These are phyloP conservation scores for Aspergillus flavus DNA, from an alignment of 2,329 filamentous ascomycete species.

Conservation along the genomic window DNA sequence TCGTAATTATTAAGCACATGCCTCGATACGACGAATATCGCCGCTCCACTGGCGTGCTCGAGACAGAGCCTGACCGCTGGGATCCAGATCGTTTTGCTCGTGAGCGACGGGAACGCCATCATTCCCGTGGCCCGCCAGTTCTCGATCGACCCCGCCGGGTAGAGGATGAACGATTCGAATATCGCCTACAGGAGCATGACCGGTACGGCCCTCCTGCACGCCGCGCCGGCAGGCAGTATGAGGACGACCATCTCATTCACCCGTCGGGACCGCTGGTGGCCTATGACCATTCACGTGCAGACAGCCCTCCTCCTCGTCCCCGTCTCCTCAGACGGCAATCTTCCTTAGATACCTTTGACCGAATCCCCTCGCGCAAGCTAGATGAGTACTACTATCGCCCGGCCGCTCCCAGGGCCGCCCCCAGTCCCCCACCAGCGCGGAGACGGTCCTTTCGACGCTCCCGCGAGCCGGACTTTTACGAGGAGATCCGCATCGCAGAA, in stretches of 20 bases:
- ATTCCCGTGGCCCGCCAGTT: slow-evolving; percentile 39
- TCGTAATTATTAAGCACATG: slow-evolving; percentile 27
- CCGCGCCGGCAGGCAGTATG: slow-evolving; percentile 41
- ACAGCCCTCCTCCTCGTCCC: slow-evolving; percentile 62
- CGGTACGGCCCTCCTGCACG: slow-evolving; percentile 47
- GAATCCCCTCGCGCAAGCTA: slow-evolving; percentile 63
- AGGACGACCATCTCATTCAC: slow-evolving; percentile 46
- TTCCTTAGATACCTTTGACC: slow-evolving; percentile 87
- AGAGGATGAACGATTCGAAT: slow-evolving; percentile 45
- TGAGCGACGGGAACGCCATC: slow-evolving; percentile 46
- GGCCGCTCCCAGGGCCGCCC: slow-evolving; percentile 58
- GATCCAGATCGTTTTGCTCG: slow-evolving; percentile 45
- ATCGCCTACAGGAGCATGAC: slow-evolving; percentile 45
- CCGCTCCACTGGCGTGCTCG: slow-evolving; percentile 37
- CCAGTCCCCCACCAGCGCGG: slow-evolving; percentile 56
- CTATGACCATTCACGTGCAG: slow-evolving; percentile 61
- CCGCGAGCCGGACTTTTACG: slow-evolving; percentile 61
- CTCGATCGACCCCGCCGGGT: slow-evolving; percentile 37
- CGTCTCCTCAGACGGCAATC: slow-evolving; percentile 77
- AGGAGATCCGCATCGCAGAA: slow-evolving; percentile 70
- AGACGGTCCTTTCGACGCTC: slow-evolving; percentile 57
- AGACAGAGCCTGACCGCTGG: slow-evolving; percentile 36
- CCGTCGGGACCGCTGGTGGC: slow-evolving; percentile 57
- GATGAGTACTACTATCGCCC: slow-evolving; percentile 40
- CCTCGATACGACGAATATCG: slow-evolving; percentile 41